A percentile compares a stretch with the other conserved stretches of the same genome.
Evolutionary conservation across 2,329 filamentous ascomycete genomes (phyloP).

Genomic region (Stylonectria norvegica): DNA sequence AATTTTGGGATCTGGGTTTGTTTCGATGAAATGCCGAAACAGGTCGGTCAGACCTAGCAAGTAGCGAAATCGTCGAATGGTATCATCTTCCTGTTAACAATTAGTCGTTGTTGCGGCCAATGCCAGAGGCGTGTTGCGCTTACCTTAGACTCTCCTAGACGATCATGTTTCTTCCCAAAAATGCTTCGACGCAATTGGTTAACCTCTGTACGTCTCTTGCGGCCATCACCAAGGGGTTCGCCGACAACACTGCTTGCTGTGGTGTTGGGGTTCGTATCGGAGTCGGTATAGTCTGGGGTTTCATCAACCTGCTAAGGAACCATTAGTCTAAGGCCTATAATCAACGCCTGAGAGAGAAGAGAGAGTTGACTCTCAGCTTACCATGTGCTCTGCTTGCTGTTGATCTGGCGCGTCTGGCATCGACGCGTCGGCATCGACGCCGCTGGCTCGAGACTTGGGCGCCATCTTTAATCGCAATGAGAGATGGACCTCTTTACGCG

Average conservation of each 20-base stretch:
- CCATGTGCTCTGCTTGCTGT: slow-evolving; percentile 48
- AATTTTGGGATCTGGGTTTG: slow-evolving; percentile 91
- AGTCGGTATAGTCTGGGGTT: slow-evolving; percentile 64
- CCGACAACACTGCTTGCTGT: slow-evolving; percentile 82
- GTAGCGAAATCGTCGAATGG: slow-evolving; percentile 89
- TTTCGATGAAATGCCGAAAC: slow-evolving; percentile 98
- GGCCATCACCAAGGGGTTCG: slow-evolving; percentile 69
- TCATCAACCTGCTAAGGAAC: slow-evolving; percentile 56
- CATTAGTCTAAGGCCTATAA: slow-evolving; percentile 11
- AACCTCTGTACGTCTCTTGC: slow-evolving; percentile 81
- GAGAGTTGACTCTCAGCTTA: slow-evolving; percentile 29
- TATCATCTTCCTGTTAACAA: slow-evolving; percentile 76
- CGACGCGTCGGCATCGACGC: slow-evolving; percentile 58
- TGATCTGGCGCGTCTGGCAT: slow-evolving; percentile 58
- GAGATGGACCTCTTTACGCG: slow-evolving; percentile 50
- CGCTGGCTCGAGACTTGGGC: slow-evolving; percentile 51
- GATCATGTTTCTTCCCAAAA: slow-evolving; percentile 91
- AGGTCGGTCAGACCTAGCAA: slow-evolving; percentile 91
- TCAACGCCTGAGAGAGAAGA: neutral
- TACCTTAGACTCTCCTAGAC: slow-evolving; percentile 89
- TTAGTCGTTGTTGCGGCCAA: too few relatives aligned
- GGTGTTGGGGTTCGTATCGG: slow-evolving; percentile 64
- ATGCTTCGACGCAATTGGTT: slow-evolving; percentile 88
- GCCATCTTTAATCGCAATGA: slow-evolving; percentile 44
- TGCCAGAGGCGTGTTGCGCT: slow-evolving; percentile 5